A percentile compares a stretch with the other conserved stretches of the same genome.
Evolutionary conservation across 345 rosid genomes (phyloP).

Genomic region (Clausena lansium): DNA sequence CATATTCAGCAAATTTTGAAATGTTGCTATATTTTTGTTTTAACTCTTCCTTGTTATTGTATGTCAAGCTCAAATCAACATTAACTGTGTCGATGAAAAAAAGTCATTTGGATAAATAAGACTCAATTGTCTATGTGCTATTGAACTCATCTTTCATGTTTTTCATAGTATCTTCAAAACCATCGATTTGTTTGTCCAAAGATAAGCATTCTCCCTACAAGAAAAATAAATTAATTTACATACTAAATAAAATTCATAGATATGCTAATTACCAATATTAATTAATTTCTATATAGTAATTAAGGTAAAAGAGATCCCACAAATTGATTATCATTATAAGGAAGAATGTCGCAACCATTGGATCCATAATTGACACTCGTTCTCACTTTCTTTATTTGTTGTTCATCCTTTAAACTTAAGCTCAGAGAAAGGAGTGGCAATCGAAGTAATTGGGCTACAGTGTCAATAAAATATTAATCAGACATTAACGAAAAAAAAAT

Average conservation of each 20-base stretch:
- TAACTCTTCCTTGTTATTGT: not conserved
- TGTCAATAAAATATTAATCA: no score
- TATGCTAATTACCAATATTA: no score
- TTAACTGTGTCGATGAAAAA: not conserved
- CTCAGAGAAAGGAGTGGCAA: conserved; percentile 1
- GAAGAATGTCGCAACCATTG: no score
- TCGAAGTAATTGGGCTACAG: not conserved
- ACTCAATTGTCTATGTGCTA: not conserved
- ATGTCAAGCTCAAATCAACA: not conserved
- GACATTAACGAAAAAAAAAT: no score
- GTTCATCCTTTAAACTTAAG: not conserved
- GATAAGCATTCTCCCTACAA: not conserved
- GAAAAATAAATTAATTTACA: no score
- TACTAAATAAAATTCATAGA: no score
- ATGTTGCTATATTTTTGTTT: not conserved
- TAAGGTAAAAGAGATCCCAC: no score
- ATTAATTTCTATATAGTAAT: no score
- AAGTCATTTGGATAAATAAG: not conserved
- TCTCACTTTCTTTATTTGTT: not conserved
- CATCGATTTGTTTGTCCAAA: not conserved
- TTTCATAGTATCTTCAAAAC: not conserved
- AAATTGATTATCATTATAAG: no score
- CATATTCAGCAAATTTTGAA: not conserved
- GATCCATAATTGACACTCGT: not conserved
- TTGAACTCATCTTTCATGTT: not conserved